Percentiles rank a stretch among this genome's conserved stretches.
Evolutionary conservation across 441 rosid genomes (phyloP).

Genomic region (Pelargonium myrrhifolium): DNA sequence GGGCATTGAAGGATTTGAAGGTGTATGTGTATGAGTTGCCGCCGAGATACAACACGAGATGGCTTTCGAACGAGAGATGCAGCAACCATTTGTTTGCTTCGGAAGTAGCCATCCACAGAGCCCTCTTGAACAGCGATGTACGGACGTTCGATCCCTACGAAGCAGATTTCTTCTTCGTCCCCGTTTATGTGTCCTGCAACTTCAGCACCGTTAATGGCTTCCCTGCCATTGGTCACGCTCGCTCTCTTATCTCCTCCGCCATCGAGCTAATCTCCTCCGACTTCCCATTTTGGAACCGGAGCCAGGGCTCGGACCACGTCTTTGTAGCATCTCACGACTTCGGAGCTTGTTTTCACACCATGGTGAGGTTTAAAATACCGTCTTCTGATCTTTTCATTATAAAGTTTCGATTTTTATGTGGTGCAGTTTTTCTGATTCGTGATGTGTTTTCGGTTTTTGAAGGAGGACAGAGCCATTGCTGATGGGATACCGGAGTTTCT

Average conservation of each 20-base stretch:
- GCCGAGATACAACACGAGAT: constrained; percentile 57
- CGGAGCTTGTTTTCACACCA: constrained; percentile 86
- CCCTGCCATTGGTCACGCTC: constrained; percentile 89
- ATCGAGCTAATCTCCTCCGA: constrained; percentile 43
- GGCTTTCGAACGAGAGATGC: constrained; percentile 76
- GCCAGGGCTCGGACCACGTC: constrained; percentile 68
- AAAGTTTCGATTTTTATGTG: neutral
- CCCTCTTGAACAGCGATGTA: constrained; percentile 44
- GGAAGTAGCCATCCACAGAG: constrained; percentile 81
- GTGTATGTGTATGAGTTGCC: constrained; percentile 71
- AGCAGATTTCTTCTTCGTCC: constrained; percentile 88
- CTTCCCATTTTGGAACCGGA: constrained; percentile 78
- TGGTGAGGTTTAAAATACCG: constrained; percentile 35
- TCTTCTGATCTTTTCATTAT: too few relatives aligned
- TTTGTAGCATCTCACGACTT: constrained; percentile 84
- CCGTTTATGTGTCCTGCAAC: constrained; percentile 88
- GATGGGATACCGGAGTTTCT: constrained; percentile 71
- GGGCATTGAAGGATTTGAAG: constrained; percentile 51
- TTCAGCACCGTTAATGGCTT: constrained; percentile 86
- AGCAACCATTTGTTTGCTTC: constrained; percentile 79
- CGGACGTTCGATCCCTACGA: constrained; percentile 71
- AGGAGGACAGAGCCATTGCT: constrained; percentile 74
- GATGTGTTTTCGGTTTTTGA: constrained; percentile 8
- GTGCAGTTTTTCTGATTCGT: neutral
- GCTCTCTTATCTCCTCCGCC: constrained; percentile 62